Base-by-base conservation (phyloP, 257 asterid genomes). In the Nicotiana noctiflora region DNA sequence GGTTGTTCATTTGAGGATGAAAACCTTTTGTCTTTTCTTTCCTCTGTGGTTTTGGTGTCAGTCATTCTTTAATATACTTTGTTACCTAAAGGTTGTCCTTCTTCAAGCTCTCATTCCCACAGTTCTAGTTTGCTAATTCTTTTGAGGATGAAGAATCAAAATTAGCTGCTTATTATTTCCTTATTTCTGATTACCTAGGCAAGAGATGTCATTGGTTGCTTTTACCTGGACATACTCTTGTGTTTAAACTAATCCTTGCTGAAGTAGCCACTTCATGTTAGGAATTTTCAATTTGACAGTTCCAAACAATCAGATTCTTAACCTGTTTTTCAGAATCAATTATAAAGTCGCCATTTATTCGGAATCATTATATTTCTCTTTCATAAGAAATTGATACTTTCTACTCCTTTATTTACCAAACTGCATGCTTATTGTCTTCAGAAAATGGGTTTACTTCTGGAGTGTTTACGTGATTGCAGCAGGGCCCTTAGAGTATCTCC, bases 391-490 rank as follows among this genome's bases (percentile, higher is more conserved):
- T 61, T 21, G 65, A 72, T 49, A 25, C 55, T 31, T 75, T 14
- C 34, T 67, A 8, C 49, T 72, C 40, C 49, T 13, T 72, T 72
- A 72, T 72, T 14, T 49, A 74, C 60, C 78, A 49, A 25, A 23
- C 44, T 2, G 23, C 8, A 49, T 57, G 55, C 75, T 25, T 60
- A 76, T 76, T 83, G 40, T 87, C 61, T 81, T 83, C 91, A 95
- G 99, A 92, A 95, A 83, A 85, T 95, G 91, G 97, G 94, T 82
- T 87, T 89, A 19, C 83, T 84, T 77, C 34, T 79, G 81, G 97
- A 91, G 87, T 90, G 97, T 84, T 77, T 89, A 72, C 92, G 92
- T 82, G 99, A 95, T 86, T 86, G 94, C 87, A 86, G 67, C 65
- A 85, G 97, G 75, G 90, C 97, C 84, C 91, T 95, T 83, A 84